phyloP scores from a whole-genome alignment of 2,329 filamentous ascomycete species.

The Chrysoporthe austroafricana region DNA sequence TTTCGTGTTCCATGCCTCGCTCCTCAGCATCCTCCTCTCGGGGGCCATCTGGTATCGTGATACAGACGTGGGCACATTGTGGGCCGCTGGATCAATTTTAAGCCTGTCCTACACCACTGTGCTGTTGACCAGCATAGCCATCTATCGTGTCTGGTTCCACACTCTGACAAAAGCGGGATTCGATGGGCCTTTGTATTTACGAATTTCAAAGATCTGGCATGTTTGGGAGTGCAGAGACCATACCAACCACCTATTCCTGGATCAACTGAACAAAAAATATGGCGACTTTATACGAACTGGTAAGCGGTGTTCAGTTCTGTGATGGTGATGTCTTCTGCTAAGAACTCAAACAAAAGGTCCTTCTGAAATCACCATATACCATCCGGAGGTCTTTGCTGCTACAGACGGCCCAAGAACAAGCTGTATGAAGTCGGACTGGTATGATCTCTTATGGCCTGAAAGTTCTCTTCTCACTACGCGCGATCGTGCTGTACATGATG shows the following conservation, averaged over 20 bases:
- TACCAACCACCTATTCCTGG: slow-evolving; percentile 32
- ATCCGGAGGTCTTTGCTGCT: slow-evolving; percentile 33
- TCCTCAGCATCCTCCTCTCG: neutral
- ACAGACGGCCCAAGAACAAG: slow-evolving; percentile 34
- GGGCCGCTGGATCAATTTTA: neutral
- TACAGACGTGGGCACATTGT: neutral
- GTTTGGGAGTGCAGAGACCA: slow-evolving; percentile 34
- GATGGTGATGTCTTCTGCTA: neutral
- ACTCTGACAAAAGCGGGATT: neutral
- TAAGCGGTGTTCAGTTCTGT: slow-evolving; percentile 6
- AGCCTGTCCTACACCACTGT: neutral
- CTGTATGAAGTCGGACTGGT: slow-evolving; percentile 36
- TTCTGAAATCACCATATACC: slow-evolving; percentile 35
- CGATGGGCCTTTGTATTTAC: neutral
- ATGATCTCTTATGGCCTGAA: slow-evolving; percentile 34
- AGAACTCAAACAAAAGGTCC: neutral
- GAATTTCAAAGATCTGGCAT: slow-evolving; percentile 40
- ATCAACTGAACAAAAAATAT: slow-evolving; percentile 32
- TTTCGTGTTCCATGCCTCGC: neutral
- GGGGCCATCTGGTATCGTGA: neutral
- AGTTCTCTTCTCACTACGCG: slow-evolving; percentile 31
- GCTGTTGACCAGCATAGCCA: neutral
- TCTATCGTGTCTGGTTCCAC: neutral
- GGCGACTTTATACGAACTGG: slow-evolving; percentile 36
- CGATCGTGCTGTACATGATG: slow-evolving; percentile 32